Evolutionary conservation across 2,329 filamentous ascomycete genomes (phyloP), one percentile per base, ranked within the genome.

Genomic region (Aspergillus awamori): DNA sequence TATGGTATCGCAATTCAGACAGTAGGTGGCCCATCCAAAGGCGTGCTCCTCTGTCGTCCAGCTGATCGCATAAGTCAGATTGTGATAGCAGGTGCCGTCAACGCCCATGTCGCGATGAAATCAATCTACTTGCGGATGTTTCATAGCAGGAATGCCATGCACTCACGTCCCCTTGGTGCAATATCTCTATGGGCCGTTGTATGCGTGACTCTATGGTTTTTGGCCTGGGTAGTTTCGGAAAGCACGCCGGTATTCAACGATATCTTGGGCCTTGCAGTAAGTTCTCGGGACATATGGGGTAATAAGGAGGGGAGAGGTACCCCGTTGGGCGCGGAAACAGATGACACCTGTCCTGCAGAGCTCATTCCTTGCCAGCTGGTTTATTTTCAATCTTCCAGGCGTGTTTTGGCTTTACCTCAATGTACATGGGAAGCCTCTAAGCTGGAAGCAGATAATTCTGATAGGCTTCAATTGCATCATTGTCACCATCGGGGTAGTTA

Each of bases 171-270:
- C 24, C 74, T 76, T 49, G 55, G 77, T 0, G 82, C 83, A 5
- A 83, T 81, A 64, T 70, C 79, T 1, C 78, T 79, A 4, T 91
- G 89, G 89, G 66, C 84, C 8, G 78, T 61, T 5, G 82, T 91
- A 36, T 81, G 83, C 8, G 69, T 80, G 0, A 72, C 68, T 11
- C 72, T 85, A 17, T 90, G 87, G 84, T 67, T 84, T 6, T 61
- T 87, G 6, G 84, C 86, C 1, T 89, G 85, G 80, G 70, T 90
- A 54, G 86, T 91, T 58, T 86, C 87, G 7, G 85, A 88, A 72
- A 84, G 84, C 0, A 86, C 91, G 3, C 89, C 89, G 1, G 83
- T 86, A 53, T 91, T 91, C 77, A 86, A 86, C 66, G 81, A 86
- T 58, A 76, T 91, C 10, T 77, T 91, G 15, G 84, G 84, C 1